Percentiles rank a stretch among this genome's conserved stretches.
These are phyloP conservation scores for Porpolomopsis calyptriformis DNA, from an alignment of 768 basidiomycete genomes.

Conservation along the genomic window DNA sequence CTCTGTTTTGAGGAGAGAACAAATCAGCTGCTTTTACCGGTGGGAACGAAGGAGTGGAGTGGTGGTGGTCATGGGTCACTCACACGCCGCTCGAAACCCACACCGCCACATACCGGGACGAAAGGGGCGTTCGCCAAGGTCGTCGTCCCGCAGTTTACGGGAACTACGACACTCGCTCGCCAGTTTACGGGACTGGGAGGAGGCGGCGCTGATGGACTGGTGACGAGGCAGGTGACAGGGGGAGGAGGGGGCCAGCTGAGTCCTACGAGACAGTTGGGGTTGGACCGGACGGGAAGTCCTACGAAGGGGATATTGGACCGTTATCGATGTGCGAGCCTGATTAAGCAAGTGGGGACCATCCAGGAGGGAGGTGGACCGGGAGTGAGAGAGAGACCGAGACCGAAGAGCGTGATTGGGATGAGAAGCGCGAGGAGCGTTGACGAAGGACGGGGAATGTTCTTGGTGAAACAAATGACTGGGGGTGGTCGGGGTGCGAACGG, in stretches of 20 bases:
- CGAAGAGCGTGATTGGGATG: slow-evolving; percentile 71
- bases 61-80: too few relatives aligned
- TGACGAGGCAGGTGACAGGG: slow-evolving; percentile 54
- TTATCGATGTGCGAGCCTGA: neutral
- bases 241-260: slow-evolving; percentile 58
- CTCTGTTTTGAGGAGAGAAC: too few relatives aligned
- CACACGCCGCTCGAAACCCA: too few relatives aligned
- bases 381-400: slow-evolving; percentile 37
- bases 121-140: too few relatives aligned
- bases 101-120: too few relatives aligned
- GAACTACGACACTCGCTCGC: slow-evolving; percentile 60
- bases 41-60: slow-evolving; percentile 26
- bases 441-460: slow-evolving; percentile 64
- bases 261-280: slow-evolving; percentile 49
- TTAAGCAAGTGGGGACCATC: slow-evolving; percentile 43
- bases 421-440: slow-evolving; percentile 51
- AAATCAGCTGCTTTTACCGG: slow-evolving; percentile 55
- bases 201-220: slow-evolving; percentile 26
- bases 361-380: slow-evolving; percentile 11
- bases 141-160: slow-evolving; percentile 50
- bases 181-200: slow-evolving; percentile 56
- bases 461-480: slow-evolving; percentile 74
- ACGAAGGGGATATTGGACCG: slow-evolving; percentile 25
- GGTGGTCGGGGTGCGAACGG: too few relatives aligned
- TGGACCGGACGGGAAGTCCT: slow-evolving; percentile 23